Evolutionary conservation across 2,329 filamentous ascomycete genomes (phyloP).

Genomic region (Truncatella angustata): DNA sequence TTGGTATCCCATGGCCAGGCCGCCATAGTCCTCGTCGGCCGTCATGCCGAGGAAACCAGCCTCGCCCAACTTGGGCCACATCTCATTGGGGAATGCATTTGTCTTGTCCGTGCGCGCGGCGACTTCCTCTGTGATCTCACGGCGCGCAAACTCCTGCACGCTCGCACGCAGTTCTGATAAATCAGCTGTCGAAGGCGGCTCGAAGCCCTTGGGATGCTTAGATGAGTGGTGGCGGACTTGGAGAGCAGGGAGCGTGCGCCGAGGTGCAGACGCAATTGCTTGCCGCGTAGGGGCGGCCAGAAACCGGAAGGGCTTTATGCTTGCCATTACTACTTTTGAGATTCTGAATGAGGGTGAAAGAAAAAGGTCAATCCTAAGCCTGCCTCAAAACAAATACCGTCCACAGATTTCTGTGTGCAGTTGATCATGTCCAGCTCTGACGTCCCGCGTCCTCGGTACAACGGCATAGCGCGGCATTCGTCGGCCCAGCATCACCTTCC

Average conservation of each 20-base stretch:
- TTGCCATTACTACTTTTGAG: constrained; percentile 33
- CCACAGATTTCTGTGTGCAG: neutral
- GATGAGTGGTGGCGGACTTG: constrained; percentile 52
- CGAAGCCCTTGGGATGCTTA: constrained; percentile 62
- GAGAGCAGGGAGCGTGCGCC: constrained; percentile 22
- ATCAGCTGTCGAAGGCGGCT: constrained; percentile 67
- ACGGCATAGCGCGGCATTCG: constrained; percentile 19
- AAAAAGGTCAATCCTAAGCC: too few relatives aligned
- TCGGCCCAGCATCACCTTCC: constrained; percentile 21
- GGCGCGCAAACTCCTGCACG: constrained; percentile 84
- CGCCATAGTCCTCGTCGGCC: constrained; percentile 87
- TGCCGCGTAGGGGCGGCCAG: constrained; percentile 30
- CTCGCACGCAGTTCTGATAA: constrained; percentile 77
- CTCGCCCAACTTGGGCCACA: constrained; percentile 93
- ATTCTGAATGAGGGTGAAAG: constrained; percentile 8
- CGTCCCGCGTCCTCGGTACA: constrained; percentile 6
- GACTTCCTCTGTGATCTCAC: constrained; percentile 82
- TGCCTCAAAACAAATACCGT: too few relatives aligned
- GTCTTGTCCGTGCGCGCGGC: constrained; percentile 78
- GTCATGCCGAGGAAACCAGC: constrained; percentile 92
- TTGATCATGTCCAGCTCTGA: too few relatives aligned
- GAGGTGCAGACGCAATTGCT: constrained; percentile 3
- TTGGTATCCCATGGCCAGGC: constrained; percentile 90
- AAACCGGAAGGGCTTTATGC: constrained; percentile 35
- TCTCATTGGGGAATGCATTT: constrained; percentile 84